Evolutionary conservation across 2,329 filamentous ascomycete species (phyloP).

Genomic region (Chaetomiaceae sp.): DNA sequence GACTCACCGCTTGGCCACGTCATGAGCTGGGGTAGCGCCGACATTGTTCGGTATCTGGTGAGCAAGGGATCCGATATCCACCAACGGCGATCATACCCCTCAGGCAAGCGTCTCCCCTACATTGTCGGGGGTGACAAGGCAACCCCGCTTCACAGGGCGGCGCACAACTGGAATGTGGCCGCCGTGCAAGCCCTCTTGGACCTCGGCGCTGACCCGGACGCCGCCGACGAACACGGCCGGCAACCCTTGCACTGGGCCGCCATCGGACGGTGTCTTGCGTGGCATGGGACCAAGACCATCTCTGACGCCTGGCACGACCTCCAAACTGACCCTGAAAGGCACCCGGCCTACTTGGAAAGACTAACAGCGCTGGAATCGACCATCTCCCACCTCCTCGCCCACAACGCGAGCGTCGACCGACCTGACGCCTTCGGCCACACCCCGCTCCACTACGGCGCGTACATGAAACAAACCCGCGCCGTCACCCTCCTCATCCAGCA

Average conservation of each 20-base stretch:
- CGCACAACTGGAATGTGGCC: not conserved
- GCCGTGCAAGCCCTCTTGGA: not conserved
- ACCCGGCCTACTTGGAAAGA: not conserved
- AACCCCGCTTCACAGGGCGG: not conserved
- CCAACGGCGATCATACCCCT: not conserved
- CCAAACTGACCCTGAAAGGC: not conserved
- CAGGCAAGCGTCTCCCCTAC: not conserved
- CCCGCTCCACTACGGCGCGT: not conserved
- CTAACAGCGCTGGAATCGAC: not conserved
- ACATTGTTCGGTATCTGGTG: not conserved
- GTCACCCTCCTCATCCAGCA: not conserved
- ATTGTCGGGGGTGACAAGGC: not conserved
- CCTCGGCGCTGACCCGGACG: conserved; percentile 1
- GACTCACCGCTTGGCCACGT: conserved; percentile 2
- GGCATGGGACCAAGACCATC: not conserved
- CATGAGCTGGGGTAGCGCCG: not conserved
- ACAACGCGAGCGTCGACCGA: not conserved
- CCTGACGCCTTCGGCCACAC: not conserved
- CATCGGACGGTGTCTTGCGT: not conserved
- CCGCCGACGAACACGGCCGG: not conserved
- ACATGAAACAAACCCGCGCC: not conserved
- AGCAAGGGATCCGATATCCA: conserved; percentile 5
- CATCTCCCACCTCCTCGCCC: not conserved
- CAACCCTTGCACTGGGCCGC: conserved; percentile 3
- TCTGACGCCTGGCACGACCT: not conserved